Base-by-base conservation (phyloP, 2,329 filamentous ascomycete genomes). In the Mycosphaerella arachidis region DNA sequence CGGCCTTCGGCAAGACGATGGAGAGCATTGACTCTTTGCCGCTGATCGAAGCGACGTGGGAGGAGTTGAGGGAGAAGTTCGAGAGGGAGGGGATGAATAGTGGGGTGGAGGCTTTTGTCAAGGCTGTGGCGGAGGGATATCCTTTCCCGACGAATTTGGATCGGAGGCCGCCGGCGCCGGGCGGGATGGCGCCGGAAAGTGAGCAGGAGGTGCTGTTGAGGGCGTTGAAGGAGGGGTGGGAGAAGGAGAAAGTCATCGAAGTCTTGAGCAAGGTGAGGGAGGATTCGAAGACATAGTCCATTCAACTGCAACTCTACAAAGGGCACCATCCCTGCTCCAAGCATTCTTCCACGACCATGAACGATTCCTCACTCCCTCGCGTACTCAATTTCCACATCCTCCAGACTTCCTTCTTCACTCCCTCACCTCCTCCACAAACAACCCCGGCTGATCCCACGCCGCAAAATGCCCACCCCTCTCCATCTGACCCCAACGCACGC, bases 71-170 rank as follows among this genome's bases (percentile, higher is more conserved):
- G 35, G 61, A 62, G 7, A 35, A 35, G 31, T 35, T 35, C 31
- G 8, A 12, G 31, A 4, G 12, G 31, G 31, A 35, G 12, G 31
- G 78, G 0, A 30, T 78, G 57, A 79, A 73, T 58, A 71, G 72
- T 0, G 74, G 77, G 60, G 71, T 84, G 3, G 73, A 74, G 60
- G 76, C 80, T 2, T 76, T 84, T 35, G 70, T 35, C 8, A 8
- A 35, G 12, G 31, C 31, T 2, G 31, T 35, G 7, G 12, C 75
- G 0, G 81, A 86, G 35, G 84, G 83, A 0, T 86, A 86, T 69
- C 80, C 84, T 1, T 87, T 87, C 61, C 84, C 84, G 0, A 86
- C 84, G 6, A 86, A 87, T 69, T 63, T 87, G 53, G 84, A 87
- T 66, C 77, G 73, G 2, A 77, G 84, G 52, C 79, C 83, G 1